Evolutionary conservation across 1,139 yeast genomes (phyloP).

Genomic region (Scheffersomyces illinoinensis): DNA sequence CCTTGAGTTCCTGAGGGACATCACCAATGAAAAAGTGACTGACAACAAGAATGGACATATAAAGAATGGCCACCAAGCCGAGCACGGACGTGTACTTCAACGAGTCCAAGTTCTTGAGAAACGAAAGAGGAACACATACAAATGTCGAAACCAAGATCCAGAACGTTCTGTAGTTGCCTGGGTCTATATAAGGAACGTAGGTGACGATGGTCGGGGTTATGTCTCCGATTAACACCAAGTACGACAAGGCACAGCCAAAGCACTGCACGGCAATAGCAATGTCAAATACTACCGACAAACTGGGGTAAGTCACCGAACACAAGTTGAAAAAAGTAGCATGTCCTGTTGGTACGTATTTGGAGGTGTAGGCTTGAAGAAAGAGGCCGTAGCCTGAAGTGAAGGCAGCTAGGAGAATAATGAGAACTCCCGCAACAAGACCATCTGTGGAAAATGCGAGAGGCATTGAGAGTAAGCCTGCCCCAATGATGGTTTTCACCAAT

Average conservation of each 20-base stretch:
- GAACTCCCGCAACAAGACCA: slow-evolving; percentile 69
- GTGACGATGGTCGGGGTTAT: slow-evolving; percentile 43
- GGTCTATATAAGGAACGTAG: slow-evolving; percentile 18
- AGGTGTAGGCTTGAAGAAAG: slow-evolving; percentile 72
- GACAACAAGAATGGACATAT: slow-evolving; percentile 40
- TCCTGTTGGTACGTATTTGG: slow-evolving; percentile 68
- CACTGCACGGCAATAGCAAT: slow-evolving; percentile 86
- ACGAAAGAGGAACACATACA: slow-evolving; percentile 43
- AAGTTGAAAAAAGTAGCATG: slow-evolving; percentile 85
- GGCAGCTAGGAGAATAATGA: slow-evolving; percentile 72
- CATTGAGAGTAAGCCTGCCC: slow-evolving; percentile 93
- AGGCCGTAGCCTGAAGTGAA: slow-evolving; percentile 78
- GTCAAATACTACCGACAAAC: slow-evolving; percentile 80
- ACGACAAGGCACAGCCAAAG: slow-evolving; percentile 49
- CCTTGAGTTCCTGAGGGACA: slow-evolving; percentile 49
- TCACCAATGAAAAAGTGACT: slow-evolving; percentile 37
- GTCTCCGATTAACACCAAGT: slow-evolving; percentile 48
- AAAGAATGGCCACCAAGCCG: slow-evolving; percentile 42
- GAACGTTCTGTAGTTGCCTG: slow-evolving; percentile 25
- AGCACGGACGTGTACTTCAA: slow-evolving; percentile 45
- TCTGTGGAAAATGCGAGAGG: slow-evolving; percentile 89
- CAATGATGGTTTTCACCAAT: slow-evolving; percentile 71
- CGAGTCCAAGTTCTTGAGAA: slow-evolving; percentile 45
- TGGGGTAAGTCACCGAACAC: slow-evolving; percentile 82
- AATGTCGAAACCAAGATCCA: slow-evolving; percentile 40